Conservation (phyloP, 139 green algal species). For the Chlorokybus atmophyticus region DNA sequence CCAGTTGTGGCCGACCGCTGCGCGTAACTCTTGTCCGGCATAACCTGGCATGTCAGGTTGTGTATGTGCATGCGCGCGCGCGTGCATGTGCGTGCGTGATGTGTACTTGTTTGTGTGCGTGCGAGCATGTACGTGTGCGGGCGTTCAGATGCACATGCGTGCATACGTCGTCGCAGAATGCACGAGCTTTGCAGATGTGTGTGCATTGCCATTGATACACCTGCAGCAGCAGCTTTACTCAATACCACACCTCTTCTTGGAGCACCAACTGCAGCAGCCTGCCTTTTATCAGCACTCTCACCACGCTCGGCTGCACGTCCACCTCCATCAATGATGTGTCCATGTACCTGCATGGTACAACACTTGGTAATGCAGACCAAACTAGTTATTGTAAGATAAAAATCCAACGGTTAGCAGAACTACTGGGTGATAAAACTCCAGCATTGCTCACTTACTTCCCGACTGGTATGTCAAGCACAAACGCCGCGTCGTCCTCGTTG, state of each 20-base stretch:
- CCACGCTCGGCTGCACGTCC: slow-evolving; percentile 58
- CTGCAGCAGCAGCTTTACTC: too few relatives aligned
- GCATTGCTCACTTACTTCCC: too few relatives aligned
- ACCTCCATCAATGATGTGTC: slow-evolving; percentile 64
- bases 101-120: too few relatives aligned
- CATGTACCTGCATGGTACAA: too few relatives aligned
- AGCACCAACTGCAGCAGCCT: slow-evolving; percentile 67
- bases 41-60: too few relatives aligned
- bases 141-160: not conserved
- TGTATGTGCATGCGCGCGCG: too few relatives aligned
- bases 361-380: too few relatives aligned
- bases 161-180: not conserved
- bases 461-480: slow-evolving; percentile 62
- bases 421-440: too few relatives aligned
- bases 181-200: not conserved
- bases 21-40: slow-evolving; percentile 38
- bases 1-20: slow-evolving; percentile 48
- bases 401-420: too few relatives aligned
- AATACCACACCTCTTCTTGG: slow-evolving; percentile 60
- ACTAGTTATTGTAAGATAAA: too few relatives aligned
- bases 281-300: slow-evolving; percentile 69
- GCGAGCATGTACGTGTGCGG: not conserved
- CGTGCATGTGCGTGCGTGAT: too few relatives aligned
- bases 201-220: not conserved
- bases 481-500: slow-evolving; percentile 14